Conservation (phyloP, 768 basidiomycete species). For the Pleurotus djamor region DNA sequence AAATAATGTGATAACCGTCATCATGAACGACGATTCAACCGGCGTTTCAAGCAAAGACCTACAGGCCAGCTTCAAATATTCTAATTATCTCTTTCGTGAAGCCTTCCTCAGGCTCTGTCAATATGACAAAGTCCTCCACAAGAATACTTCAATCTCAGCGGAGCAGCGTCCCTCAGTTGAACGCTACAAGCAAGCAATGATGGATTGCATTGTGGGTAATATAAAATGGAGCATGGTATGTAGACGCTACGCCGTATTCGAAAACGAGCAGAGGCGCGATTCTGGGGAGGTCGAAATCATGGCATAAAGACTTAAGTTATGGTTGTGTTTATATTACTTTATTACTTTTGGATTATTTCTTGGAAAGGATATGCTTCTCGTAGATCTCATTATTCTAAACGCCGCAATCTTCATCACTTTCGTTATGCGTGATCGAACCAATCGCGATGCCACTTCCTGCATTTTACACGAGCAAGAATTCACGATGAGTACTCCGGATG, state of each 20-base stretch:
- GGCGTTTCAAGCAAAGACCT: not conserved
- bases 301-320: not conserved
- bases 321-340: not conserved
- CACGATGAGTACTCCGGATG: too few relatives aligned
- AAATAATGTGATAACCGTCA: constrained; percentile 2
- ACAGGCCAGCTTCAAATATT: constrained; percentile 1
- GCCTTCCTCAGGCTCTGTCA: not conserved
- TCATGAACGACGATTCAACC: not conserved
- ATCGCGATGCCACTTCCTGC: too few relatives aligned
- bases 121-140: not conserved
- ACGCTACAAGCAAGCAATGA: not conserved
- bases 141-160: not conserved
- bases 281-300: not conserved
- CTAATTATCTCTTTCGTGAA: not conserved
- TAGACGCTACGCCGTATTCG: constrained; percentile 1
- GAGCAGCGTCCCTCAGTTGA: not conserved
- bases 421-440: too few relatives aligned
- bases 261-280: not conserved
- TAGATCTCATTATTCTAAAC: too few relatives aligned
- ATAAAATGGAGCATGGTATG: constrained; percentile 7
- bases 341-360: too few relatives aligned
- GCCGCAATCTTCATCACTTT: too few relatives aligned
- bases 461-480: too few relatives aligned
- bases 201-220: constrained; percentile 2
- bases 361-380: too few relatives aligned